Evolutionary conservation across 2,329 filamentous ascomycete species (phyloP).

Genomic region (Ilyonectria sp.): DNA sequence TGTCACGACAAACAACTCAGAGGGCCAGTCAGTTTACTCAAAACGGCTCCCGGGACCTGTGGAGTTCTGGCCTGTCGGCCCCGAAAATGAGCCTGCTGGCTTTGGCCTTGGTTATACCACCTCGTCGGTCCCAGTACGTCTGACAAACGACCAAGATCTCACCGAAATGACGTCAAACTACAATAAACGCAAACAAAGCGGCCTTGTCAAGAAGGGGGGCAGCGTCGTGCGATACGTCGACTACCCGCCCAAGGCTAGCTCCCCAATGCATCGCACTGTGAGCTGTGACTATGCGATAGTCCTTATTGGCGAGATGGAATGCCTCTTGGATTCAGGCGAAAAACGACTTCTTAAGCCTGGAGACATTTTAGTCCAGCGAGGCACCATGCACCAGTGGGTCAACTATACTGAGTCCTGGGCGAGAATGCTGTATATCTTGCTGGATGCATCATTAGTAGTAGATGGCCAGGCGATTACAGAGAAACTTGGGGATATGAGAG

Average conservation of each 20-base stretch:
- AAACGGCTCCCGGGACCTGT: not conserved
- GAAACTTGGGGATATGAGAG: not conserved
- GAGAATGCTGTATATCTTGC: slow-evolving; percentile 12
- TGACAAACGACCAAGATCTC: not conserved
- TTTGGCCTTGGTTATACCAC: not conserved
- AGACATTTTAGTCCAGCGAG: slow-evolving; percentile 27
- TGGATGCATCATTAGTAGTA: not conserved
- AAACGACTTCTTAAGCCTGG: slow-evolving; percentile 3
- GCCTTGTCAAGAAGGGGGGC: not conserved
- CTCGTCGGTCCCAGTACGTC: not conserved
- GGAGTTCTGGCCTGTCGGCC: not conserved
- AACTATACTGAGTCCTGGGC: slow-evolving; percentile 14
- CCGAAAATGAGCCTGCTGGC: not conserved
- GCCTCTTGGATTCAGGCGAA: slow-evolving; percentile 27
- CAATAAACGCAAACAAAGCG: not conserved
- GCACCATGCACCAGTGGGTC: slow-evolving; percentile 30
- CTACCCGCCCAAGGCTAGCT: slow-evolving; percentile 9
- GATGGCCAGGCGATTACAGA: not conserved
- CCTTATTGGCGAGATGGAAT: slow-evolving; percentile 24
- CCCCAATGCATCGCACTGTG: slow-evolving; percentile 32
- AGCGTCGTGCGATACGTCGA: slow-evolving; percentile 6
- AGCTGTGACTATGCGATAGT: slow-evolving; percentile 28
- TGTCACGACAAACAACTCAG: not conserved
- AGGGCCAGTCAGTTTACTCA: not conserved
- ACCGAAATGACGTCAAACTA: not conserved